Percentiles rank a stretch among this genome's conserved stretches.
Conservation (phyloP, 1,284 basidiomycete genomes). For the Ceratobasidium sp. region DNA sequence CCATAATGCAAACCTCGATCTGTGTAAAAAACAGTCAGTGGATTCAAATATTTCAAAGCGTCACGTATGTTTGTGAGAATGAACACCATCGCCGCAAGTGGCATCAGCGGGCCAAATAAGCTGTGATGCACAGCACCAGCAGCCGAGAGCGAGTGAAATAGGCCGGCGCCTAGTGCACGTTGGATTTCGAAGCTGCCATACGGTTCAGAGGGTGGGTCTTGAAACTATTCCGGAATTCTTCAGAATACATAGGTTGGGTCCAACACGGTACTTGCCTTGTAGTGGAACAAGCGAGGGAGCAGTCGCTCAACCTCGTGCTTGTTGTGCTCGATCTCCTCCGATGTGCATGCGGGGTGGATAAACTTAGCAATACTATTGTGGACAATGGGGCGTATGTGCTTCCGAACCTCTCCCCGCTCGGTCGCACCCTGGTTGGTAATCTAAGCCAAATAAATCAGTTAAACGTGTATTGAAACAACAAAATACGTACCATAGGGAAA, state of each 20-base stretch:
- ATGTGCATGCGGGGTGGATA: not conserved
- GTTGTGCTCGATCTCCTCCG: not conserved
- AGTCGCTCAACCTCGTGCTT: not conserved
- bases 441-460: not conserved
- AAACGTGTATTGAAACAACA: not conserved
- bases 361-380: not conserved
- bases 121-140: not conserved
- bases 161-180: not conserved
- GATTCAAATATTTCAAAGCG: not conserved
- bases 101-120: not conserved
- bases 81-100: not conserved
- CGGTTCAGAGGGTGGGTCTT: not conserved
- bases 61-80: not conserved
- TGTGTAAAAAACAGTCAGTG: not conserved
- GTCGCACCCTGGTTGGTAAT: constrained; percentile 2
- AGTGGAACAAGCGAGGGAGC: not conserved
- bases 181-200: not conserved
- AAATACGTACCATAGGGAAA: not conserved
- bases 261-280: not conserved
- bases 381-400: not conserved
- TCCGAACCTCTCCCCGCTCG: not conserved
- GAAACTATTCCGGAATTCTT: no score
- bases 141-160: not conserved
- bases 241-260: no score
- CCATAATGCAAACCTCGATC: not conserved